A percentile compares a stretch with the other conserved stretches of the same genome.
Conservation (phyloP, 2,329 filamentous ascomycete genomes). For the Rachicladosporium sp. region DNA sequence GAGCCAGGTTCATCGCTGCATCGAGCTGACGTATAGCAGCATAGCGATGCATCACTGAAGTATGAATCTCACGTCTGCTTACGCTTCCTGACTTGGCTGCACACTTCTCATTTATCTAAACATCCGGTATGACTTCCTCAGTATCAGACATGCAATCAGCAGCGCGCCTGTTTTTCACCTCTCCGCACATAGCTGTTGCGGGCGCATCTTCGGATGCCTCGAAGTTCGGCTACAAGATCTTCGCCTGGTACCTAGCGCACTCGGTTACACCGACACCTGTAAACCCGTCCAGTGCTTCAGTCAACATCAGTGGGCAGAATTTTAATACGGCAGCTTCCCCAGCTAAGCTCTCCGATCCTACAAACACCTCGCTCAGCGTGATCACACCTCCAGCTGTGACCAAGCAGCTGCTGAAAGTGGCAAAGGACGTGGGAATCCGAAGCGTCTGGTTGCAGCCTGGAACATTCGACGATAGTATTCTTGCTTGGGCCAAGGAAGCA, state of each 20-base stretch:
- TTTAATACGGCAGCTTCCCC: slow-evolving; percentile 57
- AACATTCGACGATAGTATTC: slow-evolving; percentile 64
- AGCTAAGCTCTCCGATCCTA: slow-evolving; percentile 50
- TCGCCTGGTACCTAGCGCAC: slow-evolving; percentile 76
- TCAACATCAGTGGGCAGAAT: slow-evolving; percentile 48
- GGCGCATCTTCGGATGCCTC: slow-evolving; percentile 73
- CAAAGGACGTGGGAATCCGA: slow-evolving; percentile 57
- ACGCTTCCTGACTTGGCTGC: too few relatives aligned
- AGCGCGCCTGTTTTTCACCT: slow-evolving; percentile 68
- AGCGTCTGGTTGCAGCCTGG: slow-evolving; percentile 87
- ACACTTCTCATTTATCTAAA: too few relatives aligned
- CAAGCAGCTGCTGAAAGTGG: slow-evolving; percentile 60
- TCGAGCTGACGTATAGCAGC: too few relatives aligned
- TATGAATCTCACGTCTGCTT: too few relatives aligned
- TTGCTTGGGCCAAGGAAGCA: slow-evolving; percentile 54
- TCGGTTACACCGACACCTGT: slow-evolving; percentile 67
- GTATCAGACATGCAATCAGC: slow-evolving; percentile 48
- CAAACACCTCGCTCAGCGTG: slow-evolving; percentile 64
- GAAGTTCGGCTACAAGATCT: slow-evolving; percentile 86
- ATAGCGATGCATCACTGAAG: too few relatives aligned
- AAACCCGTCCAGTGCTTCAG: slow-evolving; percentile 58
- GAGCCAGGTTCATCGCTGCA: too few relatives aligned
- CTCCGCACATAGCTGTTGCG: slow-evolving; percentile 71
- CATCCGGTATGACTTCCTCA: too few relatives aligned
- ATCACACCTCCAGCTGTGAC: slow-evolving; percentile 79